Conservation (phyloP, 192 early-diverging fungal genomes). For the Gaertneriomyces semiglobifer region DNA sequence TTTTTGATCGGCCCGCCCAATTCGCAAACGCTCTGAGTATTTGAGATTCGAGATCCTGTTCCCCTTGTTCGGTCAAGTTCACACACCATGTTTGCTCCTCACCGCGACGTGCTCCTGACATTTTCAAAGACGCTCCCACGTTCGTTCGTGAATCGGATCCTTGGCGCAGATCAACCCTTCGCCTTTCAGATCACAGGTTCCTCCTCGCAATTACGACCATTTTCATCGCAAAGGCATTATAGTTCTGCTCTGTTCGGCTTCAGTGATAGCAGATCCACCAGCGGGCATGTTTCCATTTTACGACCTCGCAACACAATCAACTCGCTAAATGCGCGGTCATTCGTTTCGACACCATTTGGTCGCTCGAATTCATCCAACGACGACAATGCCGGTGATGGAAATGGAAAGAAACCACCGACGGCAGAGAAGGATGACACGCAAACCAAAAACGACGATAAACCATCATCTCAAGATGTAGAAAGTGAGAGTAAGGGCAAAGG, state of each 20-base stretch:
- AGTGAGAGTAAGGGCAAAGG: neutral
- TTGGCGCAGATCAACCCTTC: neutral
- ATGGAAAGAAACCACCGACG: neutral
- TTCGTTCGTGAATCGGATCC: neutral
- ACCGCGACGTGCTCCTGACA: constrained; percentile 3
- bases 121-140: constrained; percentile 20
- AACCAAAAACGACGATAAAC: constrained; percentile 6
- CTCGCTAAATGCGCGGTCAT: constrained; percentile 12
- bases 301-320: constrained; percentile 6
- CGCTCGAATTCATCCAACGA: neutral
- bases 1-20: too few species aligned
- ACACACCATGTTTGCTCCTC: neutral
- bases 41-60: too few species aligned
- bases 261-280: neutral
- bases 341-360: neutral
- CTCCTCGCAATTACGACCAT: neutral
- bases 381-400: neutral
- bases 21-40: too few species aligned
- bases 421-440: constrained; percentile 6
- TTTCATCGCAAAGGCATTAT: constrained; percentile 2
- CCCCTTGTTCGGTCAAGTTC: too few species aligned
- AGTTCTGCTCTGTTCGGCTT: neutral
- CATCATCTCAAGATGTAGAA: constrained; percentile 2
- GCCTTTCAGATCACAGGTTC: neutral
- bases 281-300: neutral